Evolutionary conservation across 345 rosid genomes (phyloP).

Genomic region (Euclidium syriacum): DNA sequence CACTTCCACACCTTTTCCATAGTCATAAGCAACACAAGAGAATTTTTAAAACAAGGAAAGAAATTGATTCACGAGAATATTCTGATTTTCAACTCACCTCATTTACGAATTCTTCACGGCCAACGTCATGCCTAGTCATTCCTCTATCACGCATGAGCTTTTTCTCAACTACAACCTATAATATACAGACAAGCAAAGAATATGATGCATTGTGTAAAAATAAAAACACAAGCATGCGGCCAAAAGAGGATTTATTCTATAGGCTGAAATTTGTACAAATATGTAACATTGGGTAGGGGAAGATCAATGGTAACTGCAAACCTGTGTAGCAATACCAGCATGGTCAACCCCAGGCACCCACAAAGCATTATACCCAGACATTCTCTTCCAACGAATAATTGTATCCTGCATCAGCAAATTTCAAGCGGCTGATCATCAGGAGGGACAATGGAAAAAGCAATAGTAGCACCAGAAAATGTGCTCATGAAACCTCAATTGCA

Average conservation of each 20-base stretch:
- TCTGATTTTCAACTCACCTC: conserved; percentile 48
- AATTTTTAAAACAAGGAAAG: neutral
- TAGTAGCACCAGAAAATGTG: neutral
- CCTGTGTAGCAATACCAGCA: conserved; percentile 99
- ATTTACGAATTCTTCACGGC: conserved; percentile 77
- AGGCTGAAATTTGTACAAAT: neutral
- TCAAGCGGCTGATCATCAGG: neutral
- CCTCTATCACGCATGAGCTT: conserved; percentile 72
- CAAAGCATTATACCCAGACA: conserved; percentile 89
- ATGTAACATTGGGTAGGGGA: neutral
- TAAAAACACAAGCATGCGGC: neutral
- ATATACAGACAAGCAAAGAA: neutral
- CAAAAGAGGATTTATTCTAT: neutral
- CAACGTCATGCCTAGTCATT: conserved; percentile 84
- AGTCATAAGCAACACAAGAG: conserved; percentile 6
- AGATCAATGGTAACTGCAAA: conserved; percentile 16
- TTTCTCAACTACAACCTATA: conserved; percentile 94
- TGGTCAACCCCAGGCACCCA: conserved; percentile 98
- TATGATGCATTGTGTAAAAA: neutral
- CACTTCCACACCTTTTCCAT: conserved; percentile 83
- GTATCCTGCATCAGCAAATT: conserved; percentile 53
- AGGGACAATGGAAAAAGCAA: neutral
- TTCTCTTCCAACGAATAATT: conserved; percentile 87
- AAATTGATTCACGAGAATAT: neutral
- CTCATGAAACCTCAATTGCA: conserved; percentile 60